Base-by-base conservation (phyloP, 1,284 basidiomycete species). In the Singerocomus inundabilis region DNA sequence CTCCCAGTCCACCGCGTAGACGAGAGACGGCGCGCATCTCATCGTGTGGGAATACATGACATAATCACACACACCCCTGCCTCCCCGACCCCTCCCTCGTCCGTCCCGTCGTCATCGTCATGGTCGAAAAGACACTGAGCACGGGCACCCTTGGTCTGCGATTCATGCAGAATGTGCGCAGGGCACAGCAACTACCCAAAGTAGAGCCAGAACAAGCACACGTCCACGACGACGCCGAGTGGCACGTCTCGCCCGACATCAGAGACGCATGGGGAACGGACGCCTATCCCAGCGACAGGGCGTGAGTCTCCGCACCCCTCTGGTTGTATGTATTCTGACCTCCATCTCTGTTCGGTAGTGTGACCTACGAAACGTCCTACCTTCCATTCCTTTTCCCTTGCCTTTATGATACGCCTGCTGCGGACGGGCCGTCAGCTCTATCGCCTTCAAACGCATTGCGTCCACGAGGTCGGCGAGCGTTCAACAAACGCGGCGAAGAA, bases 81-180 rank as follows among this genome's bases (percentile, higher is more conserved):
- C n/a, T n/a, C n/a, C n/a, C n/a, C n/a, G n/a, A n/a, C n/a, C n/a
- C n/a, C n/a, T n/a, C n/a, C n/a, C n/a, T n/a, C n/a, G n/a, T n/a
- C n/a, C n/a, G n/a, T n/a, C n/a, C n/a, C n/a, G n/a, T n/a, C n/a
- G n/a, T n/a, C n/a, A n/a, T n/a, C n/a, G n/a, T 1, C 24, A 82
- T 81, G 80, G 70, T 75, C 15, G 70, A 71, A 36, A 85, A 83
- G 67, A 72, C 75, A 1, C 73, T 88, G 43, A 88, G 86, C 66
- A 79, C 74, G 36, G 78, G 82, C 24, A 88, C 85, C 0, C 73
- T 89, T 13, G 79, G 79, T 58, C 74, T 89, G 34, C 78, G 80
- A 6, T 89, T 89, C 63, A 89, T 89, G 87, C 85, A 87, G 68
- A 87, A 85, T 72, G 82, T 84, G 0, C 76, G 78, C 4, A 74